phyloP scores from a whole-genome alignment of 148 eudicot species.

The Camellia sinensis region DNA sequence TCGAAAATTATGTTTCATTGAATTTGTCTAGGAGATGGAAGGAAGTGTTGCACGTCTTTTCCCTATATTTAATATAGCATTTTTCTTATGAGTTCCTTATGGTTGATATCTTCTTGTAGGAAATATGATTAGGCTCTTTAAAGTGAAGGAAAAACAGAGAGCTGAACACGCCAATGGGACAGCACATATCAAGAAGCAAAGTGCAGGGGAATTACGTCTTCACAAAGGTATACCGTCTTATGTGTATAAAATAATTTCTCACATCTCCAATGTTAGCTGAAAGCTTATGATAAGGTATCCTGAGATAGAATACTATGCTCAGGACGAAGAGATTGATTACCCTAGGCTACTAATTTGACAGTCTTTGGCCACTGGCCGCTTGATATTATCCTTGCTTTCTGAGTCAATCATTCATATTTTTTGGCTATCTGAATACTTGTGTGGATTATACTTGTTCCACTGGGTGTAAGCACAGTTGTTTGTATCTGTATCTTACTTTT shows the following conservation, averaged over 20 bases:
- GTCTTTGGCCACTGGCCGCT: too few species aligned
- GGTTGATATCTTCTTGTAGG: slow-evolving; percentile 29
- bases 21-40: neutral
- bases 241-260: neutral
- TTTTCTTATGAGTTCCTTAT: neutral
- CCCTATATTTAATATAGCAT: neutral
- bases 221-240: slow-evolving; percentile 48
- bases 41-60: neutral
- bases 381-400: too few species aligned
- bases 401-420: too few species aligned
- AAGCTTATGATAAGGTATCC: neutral
- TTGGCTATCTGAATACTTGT: too few species aligned
- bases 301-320: too few species aligned
- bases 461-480: too few species aligned
- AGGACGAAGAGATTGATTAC: too few species aligned
- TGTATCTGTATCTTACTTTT: too few species aligned
- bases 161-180: slow-evolving; percentile 74
- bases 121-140: slow-evolving; percentile 77
- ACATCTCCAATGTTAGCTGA: neutral
- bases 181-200: slow-evolving; percentile 66
- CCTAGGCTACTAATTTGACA: too few species aligned
- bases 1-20: neutral
- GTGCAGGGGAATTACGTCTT: slow-evolving; percentile 86
- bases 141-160: slow-evolving; percentile 74
- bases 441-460: too few species aligned